Conservation (phyloP, 441 rosid species). For the Aquilaria agallochum region DNA sequence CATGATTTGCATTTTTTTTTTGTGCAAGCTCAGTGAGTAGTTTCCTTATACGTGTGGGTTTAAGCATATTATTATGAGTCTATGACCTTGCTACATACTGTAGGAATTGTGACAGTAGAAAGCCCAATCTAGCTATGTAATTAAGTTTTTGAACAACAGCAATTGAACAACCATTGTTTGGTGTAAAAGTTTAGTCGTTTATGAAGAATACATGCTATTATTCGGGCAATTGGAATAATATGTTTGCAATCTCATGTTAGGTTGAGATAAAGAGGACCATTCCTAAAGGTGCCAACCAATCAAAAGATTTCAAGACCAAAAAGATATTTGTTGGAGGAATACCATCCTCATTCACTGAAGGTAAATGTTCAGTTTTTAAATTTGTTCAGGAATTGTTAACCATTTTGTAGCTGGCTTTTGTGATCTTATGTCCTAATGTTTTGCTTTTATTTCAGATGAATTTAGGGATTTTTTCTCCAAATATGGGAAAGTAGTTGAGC, state of each 20-base stretch:
- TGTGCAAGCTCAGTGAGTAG: too few relatives aligned
- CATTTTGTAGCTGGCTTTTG: too few relatives aligned
- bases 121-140: background rate
- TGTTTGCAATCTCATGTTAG: constrained; percentile 26
- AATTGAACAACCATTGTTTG: background rate
- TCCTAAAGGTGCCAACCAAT: constrained; percentile 79
- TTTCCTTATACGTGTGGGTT: too few relatives aligned
- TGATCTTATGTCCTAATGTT: background rate
- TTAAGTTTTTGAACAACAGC: background rate
- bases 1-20: too few relatives aligned
- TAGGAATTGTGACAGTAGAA: background rate
- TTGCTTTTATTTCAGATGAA: constrained; percentile 47
- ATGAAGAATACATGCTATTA: background rate
- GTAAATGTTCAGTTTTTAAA: constrained; percentile 25
- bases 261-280: constrained; percentile 93
- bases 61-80: too few relatives aligned
- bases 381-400: background rate
- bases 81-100: too few relatives aligned
- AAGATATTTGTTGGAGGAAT: constrained; percentile 93
- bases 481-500: constrained; percentile 66
- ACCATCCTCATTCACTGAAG: constrained; percentile 74
- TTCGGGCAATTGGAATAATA: background rate
- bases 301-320: constrained; percentile 79
- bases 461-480: constrained; percentile 70
- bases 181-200: background rate